Conservation (phyloP, 2,329 filamentous ascomycete species). For the Alternaria gansuensis region DNA sequence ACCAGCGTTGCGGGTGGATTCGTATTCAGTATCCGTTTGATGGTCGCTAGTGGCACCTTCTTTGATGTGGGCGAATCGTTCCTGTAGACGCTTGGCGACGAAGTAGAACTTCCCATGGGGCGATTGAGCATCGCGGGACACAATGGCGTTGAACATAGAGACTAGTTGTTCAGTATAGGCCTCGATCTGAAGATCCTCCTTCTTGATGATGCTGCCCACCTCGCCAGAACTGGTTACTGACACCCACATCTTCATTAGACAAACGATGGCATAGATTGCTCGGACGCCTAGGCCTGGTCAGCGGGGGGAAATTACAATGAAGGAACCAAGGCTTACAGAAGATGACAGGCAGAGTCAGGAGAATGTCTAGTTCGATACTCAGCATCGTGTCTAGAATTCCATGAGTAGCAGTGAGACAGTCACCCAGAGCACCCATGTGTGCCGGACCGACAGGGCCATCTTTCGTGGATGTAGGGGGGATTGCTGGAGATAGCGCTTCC, state of each 20-base stretch:
- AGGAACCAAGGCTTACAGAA: constrained; percentile 48
- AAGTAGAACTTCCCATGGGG: constrained; percentile 60
- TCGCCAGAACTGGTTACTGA: constrained; percentile 61
- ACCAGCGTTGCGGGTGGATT: constrained; percentile 27
- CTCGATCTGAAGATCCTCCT: constrained; percentile 59
- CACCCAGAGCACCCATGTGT: constrained; percentile 58
- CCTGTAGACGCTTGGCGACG: constrained; percentile 57
- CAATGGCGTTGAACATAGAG: constrained; percentile 56
- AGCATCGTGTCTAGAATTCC: constrained; percentile 61
- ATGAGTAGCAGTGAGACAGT: constrained; percentile 58
- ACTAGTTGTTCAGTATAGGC: constrained; percentile 58
- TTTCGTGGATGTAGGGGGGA: constrained; percentile 51
- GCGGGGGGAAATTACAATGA: constrained; percentile 25
- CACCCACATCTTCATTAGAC: constrained; percentile 69
- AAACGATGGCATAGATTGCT: constrained; percentile 65
- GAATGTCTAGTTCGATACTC: constrained; percentile 56
- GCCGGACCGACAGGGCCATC: constrained; percentile 56
- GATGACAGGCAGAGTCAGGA: constrained; percentile 57
- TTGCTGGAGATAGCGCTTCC: constrained; percentile 52
- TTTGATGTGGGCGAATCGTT: constrained; percentile 57
- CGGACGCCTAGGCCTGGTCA: constrained; percentile 56
- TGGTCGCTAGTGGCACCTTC: constrained; percentile 53
- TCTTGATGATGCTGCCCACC: constrained; percentile 60
- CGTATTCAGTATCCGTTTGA: constrained; percentile 35
- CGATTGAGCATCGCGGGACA: constrained; percentile 52